phyloP scores from a whole-genome alignment of 2,329 filamentous ascomycete species.

The Cadophora luteo-olivacea region DNA sequence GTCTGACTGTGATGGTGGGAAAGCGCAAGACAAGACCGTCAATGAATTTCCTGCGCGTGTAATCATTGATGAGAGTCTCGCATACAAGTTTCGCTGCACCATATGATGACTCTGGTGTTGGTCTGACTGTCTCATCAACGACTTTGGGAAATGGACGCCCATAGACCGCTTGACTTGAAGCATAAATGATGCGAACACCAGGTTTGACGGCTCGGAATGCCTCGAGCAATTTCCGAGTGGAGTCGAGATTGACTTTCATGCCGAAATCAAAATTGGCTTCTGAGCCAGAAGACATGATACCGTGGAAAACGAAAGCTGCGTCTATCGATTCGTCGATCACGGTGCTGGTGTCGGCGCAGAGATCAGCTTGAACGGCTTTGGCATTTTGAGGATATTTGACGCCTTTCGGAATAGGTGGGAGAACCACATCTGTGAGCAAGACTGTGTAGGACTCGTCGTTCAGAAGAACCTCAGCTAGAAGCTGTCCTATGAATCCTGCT shows the following conservation, averaged over 20 bases:
- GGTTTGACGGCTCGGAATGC: constrained; percentile 50
- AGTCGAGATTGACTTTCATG: constrained; percentile 64
- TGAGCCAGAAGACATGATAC: constrained; percentile 67
- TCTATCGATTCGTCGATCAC: constrained; percentile 47
- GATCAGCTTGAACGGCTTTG: constrained; percentile 42
- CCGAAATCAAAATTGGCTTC: constrained; percentile 63
- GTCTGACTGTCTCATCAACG: constrained; percentile 52
- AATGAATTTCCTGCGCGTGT: constrained; percentile 60
- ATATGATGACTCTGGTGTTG: constrained; percentile 63
- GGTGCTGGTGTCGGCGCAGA: constrained; percentile 44
- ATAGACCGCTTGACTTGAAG: constrained; percentile 66
- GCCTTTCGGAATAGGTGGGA: constrained; percentile 56
- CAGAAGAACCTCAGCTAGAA: constrained; percentile 62
- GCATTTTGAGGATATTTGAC: constrained; percentile 37
- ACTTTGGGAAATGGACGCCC: constrained; percentile 57
- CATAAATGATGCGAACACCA: constrained; percentile 61
- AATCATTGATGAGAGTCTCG: constrained; percentile 64
- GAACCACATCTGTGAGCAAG: constrained; percentile 62
- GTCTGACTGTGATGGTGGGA: constrained; percentile 65
- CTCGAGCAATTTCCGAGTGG: constrained; percentile 60
- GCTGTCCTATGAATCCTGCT: constrained; percentile 69
- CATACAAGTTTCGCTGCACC: constrained; percentile 68
- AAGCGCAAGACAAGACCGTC: constrained; percentile 63
- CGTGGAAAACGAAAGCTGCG: constrained; percentile 65
- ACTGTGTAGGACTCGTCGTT: constrained; percentile 53